phyloP scores from a whole-genome alignment of 352 stramenopile genomes.

The Phytophthora sp. region DNA sequence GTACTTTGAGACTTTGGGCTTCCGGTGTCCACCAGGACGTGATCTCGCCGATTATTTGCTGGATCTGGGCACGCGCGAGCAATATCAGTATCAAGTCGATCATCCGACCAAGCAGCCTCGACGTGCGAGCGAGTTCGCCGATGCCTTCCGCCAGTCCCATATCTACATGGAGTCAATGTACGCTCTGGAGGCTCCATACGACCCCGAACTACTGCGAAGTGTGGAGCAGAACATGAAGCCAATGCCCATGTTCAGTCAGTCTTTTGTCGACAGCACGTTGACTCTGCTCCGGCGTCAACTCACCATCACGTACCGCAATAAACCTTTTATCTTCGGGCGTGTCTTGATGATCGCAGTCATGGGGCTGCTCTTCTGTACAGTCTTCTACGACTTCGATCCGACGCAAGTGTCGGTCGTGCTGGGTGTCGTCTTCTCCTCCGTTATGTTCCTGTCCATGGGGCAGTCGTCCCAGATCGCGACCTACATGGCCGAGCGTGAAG shows the following conservation, averaged over 20 bases:
- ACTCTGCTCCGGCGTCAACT: slow-evolving; percentile 54
- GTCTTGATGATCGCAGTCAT: slow-evolving; percentile 50
- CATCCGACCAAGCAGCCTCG: slow-evolving; percentile 21
- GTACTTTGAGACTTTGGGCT: slow-evolving; percentile 43
- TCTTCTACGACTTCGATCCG: slow-evolving; percentile 51
- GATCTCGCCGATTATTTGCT: slow-evolving; percentile 43
- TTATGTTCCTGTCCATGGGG: slow-evolving; percentile 80
- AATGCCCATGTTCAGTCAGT: slow-evolving; percentile 53
- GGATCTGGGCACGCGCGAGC: slow-evolving; percentile 37
- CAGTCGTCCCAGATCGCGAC: slow-evolving; percentile 68
- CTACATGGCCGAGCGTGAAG: slow-evolving; percentile 60
- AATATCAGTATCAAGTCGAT: slow-evolving; percentile 30
- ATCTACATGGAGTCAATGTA: too few relatives aligned
- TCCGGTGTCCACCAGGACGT: slow-evolving; percentile 34
- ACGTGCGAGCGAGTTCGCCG: slow-evolving; percentile 19
- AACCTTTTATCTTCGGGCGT: slow-evolving; percentile 43
- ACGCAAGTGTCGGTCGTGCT: slow-evolving; percentile 51
- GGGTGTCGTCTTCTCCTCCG: slow-evolving; percentile 72
- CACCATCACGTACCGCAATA: slow-evolving; percentile 62
- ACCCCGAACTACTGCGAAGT: slow-evolving; percentile 14
- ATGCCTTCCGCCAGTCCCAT: slow-evolving; percentile 45
- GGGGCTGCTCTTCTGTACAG: slow-evolving; percentile 49
- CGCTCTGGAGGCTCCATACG: slow-evolving; percentile 33
- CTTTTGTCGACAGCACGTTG: slow-evolving; percentile 29
- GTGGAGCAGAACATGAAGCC: slow-evolving; percentile 21